Conservation (phyloP, 495 filamentous ascomycete genomes). For the Penicillium canariense region DNA sequence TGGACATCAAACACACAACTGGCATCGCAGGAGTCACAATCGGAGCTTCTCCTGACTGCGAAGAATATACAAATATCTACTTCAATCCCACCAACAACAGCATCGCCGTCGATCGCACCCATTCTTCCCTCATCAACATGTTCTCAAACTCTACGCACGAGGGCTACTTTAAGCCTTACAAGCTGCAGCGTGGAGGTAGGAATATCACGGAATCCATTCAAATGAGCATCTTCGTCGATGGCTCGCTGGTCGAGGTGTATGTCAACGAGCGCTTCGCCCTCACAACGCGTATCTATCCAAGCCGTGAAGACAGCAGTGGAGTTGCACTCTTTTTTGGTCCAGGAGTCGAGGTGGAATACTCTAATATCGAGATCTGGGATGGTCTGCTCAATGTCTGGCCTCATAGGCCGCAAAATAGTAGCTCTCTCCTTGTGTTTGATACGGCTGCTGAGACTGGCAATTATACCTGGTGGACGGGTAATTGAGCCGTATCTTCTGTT, state of each 20-base stretch:
- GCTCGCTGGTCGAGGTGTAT: constrained; percentile 18
- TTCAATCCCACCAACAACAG: constrained; percentile 14
- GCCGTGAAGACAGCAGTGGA: constrained; percentile 22
- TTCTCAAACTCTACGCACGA: constrained; percentile 8
- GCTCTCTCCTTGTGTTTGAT: constrained; percentile 16
- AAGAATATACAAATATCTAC: constrained; percentile 19
- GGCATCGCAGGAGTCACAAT: constrained; percentile 14
- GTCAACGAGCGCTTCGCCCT: constrained; percentile 19
- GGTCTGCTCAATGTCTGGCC: constrained; percentile 20
- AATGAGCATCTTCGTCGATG: constrained; percentile 17
- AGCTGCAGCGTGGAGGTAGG: neutral
- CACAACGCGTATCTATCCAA: constrained; percentile 21
- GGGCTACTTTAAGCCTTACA: constrained; percentile 17
- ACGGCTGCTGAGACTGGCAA: constrained; percentile 17
- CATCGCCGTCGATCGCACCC: constrained; percentile 11
- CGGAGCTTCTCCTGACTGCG: constrained; percentile 10
- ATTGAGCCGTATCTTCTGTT: no score
- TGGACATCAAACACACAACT: constrained; percentile 11
- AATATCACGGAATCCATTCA: constrained; percentile 8
- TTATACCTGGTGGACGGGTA: constrained; percentile 21
- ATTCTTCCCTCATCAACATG: constrained; percentile 12
- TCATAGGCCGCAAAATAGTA: constrained; percentile 12
- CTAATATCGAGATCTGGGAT: constrained; percentile 16
- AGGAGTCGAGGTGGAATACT: constrained; percentile 7
- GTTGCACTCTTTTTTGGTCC: constrained; percentile 6